A percentile compares a stretch with the other conserved stretches of the same genome.
phyloP scores from a whole-genome alignment of 768 basidiomycete species.

The Suillus bovinus region DNA sequence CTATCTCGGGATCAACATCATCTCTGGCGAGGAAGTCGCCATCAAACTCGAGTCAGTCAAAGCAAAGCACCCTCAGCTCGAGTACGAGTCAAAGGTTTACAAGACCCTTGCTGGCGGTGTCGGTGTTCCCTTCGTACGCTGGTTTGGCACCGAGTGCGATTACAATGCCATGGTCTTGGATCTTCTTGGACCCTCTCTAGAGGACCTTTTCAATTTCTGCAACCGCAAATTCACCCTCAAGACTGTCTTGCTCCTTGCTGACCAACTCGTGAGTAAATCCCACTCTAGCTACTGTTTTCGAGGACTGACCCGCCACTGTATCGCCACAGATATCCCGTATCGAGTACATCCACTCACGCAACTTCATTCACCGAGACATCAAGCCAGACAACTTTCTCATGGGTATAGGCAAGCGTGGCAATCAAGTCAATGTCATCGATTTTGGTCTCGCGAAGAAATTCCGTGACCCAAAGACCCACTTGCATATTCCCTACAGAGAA shows the following conservation, averaged over 20 bases:
- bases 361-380: constrained; percentile 97
- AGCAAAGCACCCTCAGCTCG: constrained; percentile 99
- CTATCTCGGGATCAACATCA: constrained; percentile 99
- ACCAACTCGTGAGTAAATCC: constrained; percentile 76
- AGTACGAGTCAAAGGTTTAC: constrained; percentile 94
- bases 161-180: constrained; percentile 99
- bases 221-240: constrained; percentile 98
- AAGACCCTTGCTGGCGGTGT: constrained; percentile 99
- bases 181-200: constrained; percentile 88
- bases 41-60: constrained; percentile 99
- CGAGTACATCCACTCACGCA: constrained; percentile 99
- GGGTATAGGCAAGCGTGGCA: constrained; percentile 99
- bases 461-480: constrained; percentile 98
- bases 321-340: constrained; percentile 87
- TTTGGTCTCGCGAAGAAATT: constrained; percentile 99
- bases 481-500: constrained; percentile 99
- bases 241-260: constrained; percentile 94
- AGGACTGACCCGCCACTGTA: constrained; percentile 45
- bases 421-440: constrained; percentile 98
- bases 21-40: constrained; percentile 98
- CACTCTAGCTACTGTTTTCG: constrained; percentile 8
- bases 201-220: constrained; percentile 92
- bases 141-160: constrained; percentile 95
- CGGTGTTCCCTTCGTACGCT: constrained; percentile 97
- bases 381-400: constrained; percentile 99